These are phyloP conservation scores for Hortiboletus flavorubellus DNA, from an alignment of 768 basidiomycete genomes.

Conservation along the genomic window DNA sequence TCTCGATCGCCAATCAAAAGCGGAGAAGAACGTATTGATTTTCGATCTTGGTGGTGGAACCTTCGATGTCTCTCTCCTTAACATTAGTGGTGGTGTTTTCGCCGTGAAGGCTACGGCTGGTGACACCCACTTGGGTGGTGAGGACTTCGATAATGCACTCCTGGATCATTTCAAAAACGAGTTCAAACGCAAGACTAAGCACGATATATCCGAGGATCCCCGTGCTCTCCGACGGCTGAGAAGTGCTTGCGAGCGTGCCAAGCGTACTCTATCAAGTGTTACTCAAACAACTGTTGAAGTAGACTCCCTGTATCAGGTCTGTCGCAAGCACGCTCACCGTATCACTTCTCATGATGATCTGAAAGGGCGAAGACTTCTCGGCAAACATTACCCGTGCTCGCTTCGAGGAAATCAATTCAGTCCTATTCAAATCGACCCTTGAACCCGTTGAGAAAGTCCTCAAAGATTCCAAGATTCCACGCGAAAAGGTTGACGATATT, in stretches of 20 bases:
- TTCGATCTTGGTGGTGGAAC: conserved; percentile 99
- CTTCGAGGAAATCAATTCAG: conserved; percentile 99
- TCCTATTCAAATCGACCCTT: conserved; percentile 93
- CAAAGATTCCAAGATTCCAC: conserved; percentile 97
- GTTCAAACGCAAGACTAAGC: conserved; percentile 97
- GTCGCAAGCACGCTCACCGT: conserved; percentile 14
- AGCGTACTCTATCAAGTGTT: conserved; percentile 97
- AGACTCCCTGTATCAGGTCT: conserved; percentile 93
- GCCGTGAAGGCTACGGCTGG: conserved; percentile 99
- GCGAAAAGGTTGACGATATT: conserved; percentile 97
- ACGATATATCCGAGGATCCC: conserved; percentile 94
- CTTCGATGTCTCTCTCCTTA: conserved; percentile 98
- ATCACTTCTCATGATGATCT: conserved; percentile 8
- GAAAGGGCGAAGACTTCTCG: conserved; percentile 93
- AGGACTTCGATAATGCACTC: conserved; percentile 99
- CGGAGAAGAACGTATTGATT: conserved; percentile 97
- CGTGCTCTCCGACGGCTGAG: conserved; percentile 95
- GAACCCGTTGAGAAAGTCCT: conserved; percentile 99
- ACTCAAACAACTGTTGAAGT: conserved; percentile 99
- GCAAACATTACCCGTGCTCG: conserved; percentile 99
- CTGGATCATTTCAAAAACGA: conserved; percentile 99
- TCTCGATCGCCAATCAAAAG: conserved; percentile 90
- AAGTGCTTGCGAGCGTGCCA: conserved; percentile 98
- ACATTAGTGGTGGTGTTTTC: conserved; percentile 97
- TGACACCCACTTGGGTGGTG: conserved; percentile 99